phyloP scores from a whole-genome alignment of 1,284 basidiomycete species.

The Ustilago nuda region DNA sequence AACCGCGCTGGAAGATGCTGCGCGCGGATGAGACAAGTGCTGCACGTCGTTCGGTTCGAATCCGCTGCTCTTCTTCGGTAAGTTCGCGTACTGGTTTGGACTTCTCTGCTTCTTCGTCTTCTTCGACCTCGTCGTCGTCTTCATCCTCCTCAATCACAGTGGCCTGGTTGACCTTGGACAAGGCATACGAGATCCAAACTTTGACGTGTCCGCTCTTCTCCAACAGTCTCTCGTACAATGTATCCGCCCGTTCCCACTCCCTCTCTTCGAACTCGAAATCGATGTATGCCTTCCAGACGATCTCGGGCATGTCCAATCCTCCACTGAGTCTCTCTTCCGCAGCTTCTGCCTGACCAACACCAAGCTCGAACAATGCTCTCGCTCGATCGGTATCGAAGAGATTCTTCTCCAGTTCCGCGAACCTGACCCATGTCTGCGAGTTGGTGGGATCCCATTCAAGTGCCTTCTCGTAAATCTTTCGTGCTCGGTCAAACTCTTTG shows the following conservation, averaged over 20 bases:
- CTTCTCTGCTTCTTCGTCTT: slow-evolving; percentile 72
- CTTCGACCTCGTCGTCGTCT: slow-evolving; percentile 75
- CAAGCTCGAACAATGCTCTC: slow-evolving; percentile 94
- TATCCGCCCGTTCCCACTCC: slow-evolving; percentile 84
- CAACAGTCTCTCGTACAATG: slow-evolving; percentile 90
- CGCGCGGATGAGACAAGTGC: slow-evolving; percentile 80
- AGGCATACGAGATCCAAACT: slow-evolving; percentile 69
- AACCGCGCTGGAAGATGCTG: slow-evolving; percentile 84
- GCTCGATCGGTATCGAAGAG: slow-evolving; percentile 91
- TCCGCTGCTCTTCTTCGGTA: slow-evolving; percentile 41
- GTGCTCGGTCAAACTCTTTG: slow-evolving; percentile 89
- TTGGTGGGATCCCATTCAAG: slow-evolving; percentile 71
- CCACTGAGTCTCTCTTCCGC: slow-evolving; percentile 70
- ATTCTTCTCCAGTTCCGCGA: slow-evolving; percentile 91
- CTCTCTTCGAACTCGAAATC: slow-evolving; percentile 96
- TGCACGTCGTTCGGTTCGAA: slow-evolving; percentile 70
- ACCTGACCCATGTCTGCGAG: slow-evolving; percentile 84
- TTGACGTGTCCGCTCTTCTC: slow-evolving; percentile 93
- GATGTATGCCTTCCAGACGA: slow-evolving; percentile 86
- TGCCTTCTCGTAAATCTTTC: slow-evolving; percentile 93
- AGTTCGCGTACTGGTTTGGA: slow-evolving; percentile 60
- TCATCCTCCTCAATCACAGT: slow-evolving; percentile 79
- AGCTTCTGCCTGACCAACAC: slow-evolving; percentile 77
- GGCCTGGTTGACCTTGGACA: slow-evolving; percentile 73
- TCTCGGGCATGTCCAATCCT: slow-evolving; percentile 93